phyloP scores from a whole-genome alignment of 1,284 basidiomycete genomes.

The Polyporus tsugae region DNA sequence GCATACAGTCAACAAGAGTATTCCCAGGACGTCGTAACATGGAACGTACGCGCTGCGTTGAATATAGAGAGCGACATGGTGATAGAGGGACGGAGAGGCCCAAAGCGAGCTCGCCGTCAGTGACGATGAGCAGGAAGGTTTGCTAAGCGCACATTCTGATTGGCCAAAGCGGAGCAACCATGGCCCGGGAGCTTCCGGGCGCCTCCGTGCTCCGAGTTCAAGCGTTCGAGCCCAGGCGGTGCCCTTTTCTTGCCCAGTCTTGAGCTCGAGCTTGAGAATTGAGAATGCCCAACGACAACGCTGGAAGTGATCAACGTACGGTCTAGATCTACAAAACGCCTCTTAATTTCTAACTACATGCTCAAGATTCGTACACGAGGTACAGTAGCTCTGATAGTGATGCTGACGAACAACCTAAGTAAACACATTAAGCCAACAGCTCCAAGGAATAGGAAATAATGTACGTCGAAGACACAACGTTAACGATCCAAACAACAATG shows the following conservation, averaged over 20 bases:
- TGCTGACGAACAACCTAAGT: conserved; percentile 12
- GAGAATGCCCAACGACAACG: not conserved
- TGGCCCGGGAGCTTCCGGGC: conserved; percentile 18
- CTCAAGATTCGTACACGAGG: conserved; percentile 10
- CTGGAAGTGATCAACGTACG: not conserved
- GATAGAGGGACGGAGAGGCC: conserved; percentile 33
- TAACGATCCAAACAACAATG: conserved; percentile 11
- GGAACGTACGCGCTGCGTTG: conserved; percentile 54
- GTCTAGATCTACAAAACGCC: not conserved
- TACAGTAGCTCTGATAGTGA: conserved; percentile 13
- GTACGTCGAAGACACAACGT: not conserved
- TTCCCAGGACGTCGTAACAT: not conserved
- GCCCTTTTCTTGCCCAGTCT: not conserved
- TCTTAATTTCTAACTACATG: not conserved
- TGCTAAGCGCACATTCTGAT: conserved; percentile 35
- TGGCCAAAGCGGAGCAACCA: conserved; percentile 27
- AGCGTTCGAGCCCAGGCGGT: conserved; percentile 13
- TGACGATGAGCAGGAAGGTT: conserved; percentile 38
- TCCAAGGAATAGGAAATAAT: not conserved
- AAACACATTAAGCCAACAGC: conserved; percentile 18
- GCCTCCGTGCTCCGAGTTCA: conserved; percentile 4
- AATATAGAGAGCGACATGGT: conserved; percentile 61
- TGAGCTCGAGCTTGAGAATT: too few relatives aligned
- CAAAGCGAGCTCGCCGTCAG: conserved; percentile 32
- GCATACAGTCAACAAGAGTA: conserved; percentile 17